These are phyloP conservation scores for Fusarium algeriense DNA, from an alignment of 2,329 filamentous ascomycete species.

Conservation along the genomic window DNA sequence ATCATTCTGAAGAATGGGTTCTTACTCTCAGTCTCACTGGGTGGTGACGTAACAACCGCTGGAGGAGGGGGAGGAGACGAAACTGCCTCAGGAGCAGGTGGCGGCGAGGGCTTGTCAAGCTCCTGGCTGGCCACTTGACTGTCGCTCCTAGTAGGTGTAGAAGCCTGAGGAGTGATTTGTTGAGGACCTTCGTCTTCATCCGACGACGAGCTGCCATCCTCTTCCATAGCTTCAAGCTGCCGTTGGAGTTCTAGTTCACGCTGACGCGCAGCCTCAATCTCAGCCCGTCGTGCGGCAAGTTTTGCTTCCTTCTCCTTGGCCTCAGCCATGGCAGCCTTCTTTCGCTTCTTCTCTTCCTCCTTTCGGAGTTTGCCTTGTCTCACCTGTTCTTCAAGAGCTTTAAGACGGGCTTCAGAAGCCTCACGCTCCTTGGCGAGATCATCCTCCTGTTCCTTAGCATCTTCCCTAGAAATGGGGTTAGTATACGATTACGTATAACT, in stretches of 20 bases:
- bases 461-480: conserved; percentile 67
- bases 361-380: conserved; percentile 94
- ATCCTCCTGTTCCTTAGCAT: conserved; percentile 80
- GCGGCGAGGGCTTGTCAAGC: conserved; percentile 64
- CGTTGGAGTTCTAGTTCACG: conserved; percentile 89
- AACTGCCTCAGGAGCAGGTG: conserved; percentile 55
- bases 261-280: conserved; percentile 91
- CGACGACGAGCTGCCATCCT: conserved; percentile 81
- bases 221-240: conserved; percentile 81
- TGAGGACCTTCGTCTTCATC: conserved; percentile 84
- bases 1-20: conserved; percentile 96
- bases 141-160: conserved; percentile 66
- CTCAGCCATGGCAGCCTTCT: conserved; percentile 88
- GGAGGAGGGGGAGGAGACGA: conserved; percentile 59
- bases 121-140: conserved; percentile 68
- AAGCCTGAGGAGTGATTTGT: conserved; percentile 73
- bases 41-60: conserved; percentile 64
- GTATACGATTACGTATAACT: conserved; percentile 6
- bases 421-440: conserved; percentile 84
- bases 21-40: conserved; percentile 81
- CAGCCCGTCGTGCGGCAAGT: conserved; percentile 85
- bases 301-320: conserved; percentile 89
- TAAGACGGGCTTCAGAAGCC: conserved; percentile 84
- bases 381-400: conserved; percentile 93
- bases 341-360: conserved; percentile 92